Conservation (phyloP, 148 eudicot genomes). For the Silene latifolia region DNA sequence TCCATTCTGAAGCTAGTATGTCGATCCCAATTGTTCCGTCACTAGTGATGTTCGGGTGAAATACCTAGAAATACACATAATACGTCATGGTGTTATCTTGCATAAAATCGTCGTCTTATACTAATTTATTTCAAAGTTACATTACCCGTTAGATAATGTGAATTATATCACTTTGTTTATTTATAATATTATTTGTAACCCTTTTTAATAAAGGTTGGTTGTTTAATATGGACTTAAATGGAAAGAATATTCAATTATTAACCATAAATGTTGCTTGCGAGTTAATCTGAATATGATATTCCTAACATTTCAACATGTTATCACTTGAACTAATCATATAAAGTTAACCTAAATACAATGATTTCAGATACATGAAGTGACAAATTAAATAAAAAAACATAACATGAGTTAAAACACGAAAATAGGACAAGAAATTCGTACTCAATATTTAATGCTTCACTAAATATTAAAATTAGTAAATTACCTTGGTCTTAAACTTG, state of each 20-base stretch:
- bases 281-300: too few species aligned
- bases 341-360: too few species aligned
- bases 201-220: too few species aligned
- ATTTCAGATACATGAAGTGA: not conserved
- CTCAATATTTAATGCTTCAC: not conserved
- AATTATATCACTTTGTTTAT: too few species aligned
- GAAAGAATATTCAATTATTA: too few species aligned
- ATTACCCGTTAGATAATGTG: too few species aligned
- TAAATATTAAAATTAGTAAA: too few species aligned
- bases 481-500: conserved; percentile 24
- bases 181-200: too few species aligned
- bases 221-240: too few species aligned
- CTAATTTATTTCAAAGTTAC: too few species aligned
- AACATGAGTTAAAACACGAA: not conserved
- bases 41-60: conserved; percentile 17
- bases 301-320: too few species aligned
- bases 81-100: not conserved
- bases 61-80: conserved; percentile 13
- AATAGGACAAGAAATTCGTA: not conserved
- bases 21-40: conserved; percentile 18
- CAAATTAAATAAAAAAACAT: not conserved
- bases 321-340: not conserved
- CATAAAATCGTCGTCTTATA: not conserved
- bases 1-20: conserved; percentile 1
- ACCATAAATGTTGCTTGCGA: too few species aligned